Evolutionary conservation across 225 moss, liverwort and hornwort species (phyloP).

Genomic region (Physcomitrium patens): DNA sequence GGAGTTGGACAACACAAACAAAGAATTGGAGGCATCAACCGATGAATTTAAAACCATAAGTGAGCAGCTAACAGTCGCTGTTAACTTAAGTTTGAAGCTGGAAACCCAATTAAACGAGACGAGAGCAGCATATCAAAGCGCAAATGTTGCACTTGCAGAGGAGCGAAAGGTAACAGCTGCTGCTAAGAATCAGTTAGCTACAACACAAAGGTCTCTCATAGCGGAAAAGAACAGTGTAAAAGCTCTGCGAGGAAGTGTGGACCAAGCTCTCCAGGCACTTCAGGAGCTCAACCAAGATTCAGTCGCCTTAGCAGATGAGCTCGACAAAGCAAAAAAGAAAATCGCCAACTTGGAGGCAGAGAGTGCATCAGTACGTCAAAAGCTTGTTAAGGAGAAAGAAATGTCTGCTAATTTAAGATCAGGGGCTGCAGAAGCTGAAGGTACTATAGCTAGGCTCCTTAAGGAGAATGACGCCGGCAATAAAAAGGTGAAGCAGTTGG

Average conservation of each 20-base stretch:
- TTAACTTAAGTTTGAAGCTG: constrained; percentile 54
- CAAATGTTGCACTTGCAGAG: constrained; percentile 46
- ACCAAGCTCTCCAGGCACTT: constrained; percentile 60
- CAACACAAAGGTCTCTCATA: constrained; percentile 51
- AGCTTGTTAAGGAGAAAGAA: constrained; percentile 59
- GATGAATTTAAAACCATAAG: constrained; percentile 50
- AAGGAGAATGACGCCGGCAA: constrained; percentile 48
- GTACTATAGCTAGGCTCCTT: constrained; percentile 34
- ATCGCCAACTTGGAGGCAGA: constrained; percentile 48
- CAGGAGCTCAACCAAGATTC: constrained; percentile 66
- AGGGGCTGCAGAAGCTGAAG: constrained; percentile 41
- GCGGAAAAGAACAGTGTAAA: constrained; percentile 69
- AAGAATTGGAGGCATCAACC: constrained; percentile 53
- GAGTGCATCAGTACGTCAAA: constrained; percentile 39
- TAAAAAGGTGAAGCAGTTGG: constrained; percentile 57
- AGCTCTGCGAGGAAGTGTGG: constrained; percentile 57
- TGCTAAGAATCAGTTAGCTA: constrained; percentile 55
- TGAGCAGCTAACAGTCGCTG: constrained; percentile 59
- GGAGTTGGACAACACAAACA: constrained; percentile 48
- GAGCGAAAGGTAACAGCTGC: constrained; percentile 57
- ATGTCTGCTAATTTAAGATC: constrained; percentile 34
- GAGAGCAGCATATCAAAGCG: constrained; percentile 46
- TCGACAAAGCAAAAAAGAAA: constrained; percentile 54
- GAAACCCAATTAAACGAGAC: constrained; percentile 60
- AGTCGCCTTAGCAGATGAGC: constrained; percentile 48